phyloP scores from a whole-genome alignment of 148 eudicot species.

The Chenopodium album region DNA sequence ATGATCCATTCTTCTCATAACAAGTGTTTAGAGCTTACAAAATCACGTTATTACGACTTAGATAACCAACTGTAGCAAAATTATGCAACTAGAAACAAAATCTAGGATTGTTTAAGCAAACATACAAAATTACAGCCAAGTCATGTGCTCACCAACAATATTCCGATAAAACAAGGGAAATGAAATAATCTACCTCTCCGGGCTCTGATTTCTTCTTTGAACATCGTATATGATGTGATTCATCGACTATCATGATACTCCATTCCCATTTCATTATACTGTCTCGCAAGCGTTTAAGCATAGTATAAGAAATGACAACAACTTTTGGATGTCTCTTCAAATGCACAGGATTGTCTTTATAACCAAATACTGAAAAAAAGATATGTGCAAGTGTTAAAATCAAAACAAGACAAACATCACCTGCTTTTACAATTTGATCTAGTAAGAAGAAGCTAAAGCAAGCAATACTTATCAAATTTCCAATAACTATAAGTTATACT shows the following conservation, averaged over 20 bases:
- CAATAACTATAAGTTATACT: too few relatives aligned
- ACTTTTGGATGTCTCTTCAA: slow-evolving; percentile 66
- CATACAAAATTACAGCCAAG: neutral
- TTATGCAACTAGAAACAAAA: neutral
- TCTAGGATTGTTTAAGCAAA: neutral
- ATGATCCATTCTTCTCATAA: neutral
- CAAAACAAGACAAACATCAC: neutral
- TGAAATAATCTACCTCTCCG: slow-evolving; percentile 58
- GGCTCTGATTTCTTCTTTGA: slow-evolving; percentile 67
- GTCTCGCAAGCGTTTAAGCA: slow-evolving; percentile 72
- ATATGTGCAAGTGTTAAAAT: slow-evolving; percentile 1
- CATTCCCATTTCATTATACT: slow-evolving; percentile 72
- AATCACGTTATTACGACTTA: neutral
- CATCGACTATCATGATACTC: slow-evolving; percentile 86
- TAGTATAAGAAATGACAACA: slow-evolving; percentile 84
- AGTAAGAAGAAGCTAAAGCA: neutral
- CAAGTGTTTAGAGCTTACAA: neutral
- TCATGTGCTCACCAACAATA: too few relatives aligned
- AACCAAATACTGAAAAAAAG: slow-evolving; percentile 65
- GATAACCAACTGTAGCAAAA: neutral
- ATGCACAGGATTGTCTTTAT: slow-evolving; percentile 66
- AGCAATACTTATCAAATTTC: neutral
- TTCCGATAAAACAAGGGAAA: slow-evolving; percentile 10
- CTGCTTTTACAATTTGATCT: neutral
- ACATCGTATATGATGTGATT: slow-evolving; percentile 93